A percentile compares a stretch with the other conserved stretches of the same genome.
Evolutionary conservation across 805 yeast species (phyloP).

Genomic region (Yamadazyma olivae): DNA sequence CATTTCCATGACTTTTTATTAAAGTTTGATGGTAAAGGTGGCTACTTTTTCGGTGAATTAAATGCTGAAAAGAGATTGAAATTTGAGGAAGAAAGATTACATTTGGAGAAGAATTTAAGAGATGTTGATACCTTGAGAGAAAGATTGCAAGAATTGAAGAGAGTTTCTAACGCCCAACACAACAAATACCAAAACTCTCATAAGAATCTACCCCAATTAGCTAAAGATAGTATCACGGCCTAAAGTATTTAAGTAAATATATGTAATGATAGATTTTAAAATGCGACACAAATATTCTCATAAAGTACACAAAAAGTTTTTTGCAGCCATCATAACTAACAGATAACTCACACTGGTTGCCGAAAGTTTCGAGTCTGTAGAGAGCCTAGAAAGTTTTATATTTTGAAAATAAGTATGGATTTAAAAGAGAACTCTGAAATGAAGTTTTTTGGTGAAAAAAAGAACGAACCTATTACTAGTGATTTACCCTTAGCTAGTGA

Average conservation of each 20-base stretch:
- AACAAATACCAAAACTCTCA: conserved; percentile 29
- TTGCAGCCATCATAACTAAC: too few species aligned
- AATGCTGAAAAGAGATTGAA: conserved; percentile 71
- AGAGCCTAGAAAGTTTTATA: too few species aligned
- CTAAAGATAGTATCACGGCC: conserved; percentile 5
- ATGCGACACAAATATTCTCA: too few species aligned
- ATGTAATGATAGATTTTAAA: too few species aligned
- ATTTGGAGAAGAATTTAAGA: conserved; percentile 66
- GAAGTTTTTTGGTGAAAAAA: too few species aligned
- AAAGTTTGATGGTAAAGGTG: conserved; percentile 84
- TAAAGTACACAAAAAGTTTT: too few species aligned
- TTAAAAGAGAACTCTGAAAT: too few species aligned
- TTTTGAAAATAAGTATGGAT: too few species aligned
- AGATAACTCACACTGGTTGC: too few species aligned
- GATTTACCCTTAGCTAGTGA: conserved; percentile 1
- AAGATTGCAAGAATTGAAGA: conserved; percentile 60
- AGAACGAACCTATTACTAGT: too few species aligned
- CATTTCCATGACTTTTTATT: conserved; percentile 80
- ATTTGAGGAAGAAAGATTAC: conserved; percentile 75
- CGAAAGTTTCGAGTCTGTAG: too few species aligned
- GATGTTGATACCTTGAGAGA: conserved; percentile 66
- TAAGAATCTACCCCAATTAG: conserved; percentile 23
- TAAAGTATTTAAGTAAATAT: too few species aligned
- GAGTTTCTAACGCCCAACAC: conserved; percentile 46
- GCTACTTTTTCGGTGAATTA: conserved; percentile 56